Evolutionary conservation across 1,284 basidiomycete genomes (phyloP).

Genomic region (Boletellus dicymbophilus): DNA sequence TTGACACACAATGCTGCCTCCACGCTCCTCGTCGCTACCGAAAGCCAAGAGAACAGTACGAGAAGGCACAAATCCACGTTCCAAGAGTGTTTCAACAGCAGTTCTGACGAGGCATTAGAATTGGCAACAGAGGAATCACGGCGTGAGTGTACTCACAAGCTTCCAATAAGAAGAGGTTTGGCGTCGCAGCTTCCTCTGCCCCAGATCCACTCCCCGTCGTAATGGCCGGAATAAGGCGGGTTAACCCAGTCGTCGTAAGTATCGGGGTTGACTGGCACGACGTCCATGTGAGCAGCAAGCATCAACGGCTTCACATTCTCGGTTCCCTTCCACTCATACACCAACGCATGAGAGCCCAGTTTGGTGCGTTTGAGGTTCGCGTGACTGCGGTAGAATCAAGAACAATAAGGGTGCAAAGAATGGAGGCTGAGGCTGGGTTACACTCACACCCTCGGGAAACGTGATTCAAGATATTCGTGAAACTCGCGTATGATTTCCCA

Average conservation of each 20-base stretch:
- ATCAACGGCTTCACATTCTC: constrained; percentile 61
- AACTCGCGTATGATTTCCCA: constrained; percentile 45
- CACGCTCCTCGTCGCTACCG: constrained; percentile 74
- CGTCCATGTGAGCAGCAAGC: constrained; percentile 61
- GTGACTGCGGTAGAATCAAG: constrained; percentile 36
- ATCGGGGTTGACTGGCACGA: constrained; percentile 58
- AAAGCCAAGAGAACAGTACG: constrained; percentile 61
- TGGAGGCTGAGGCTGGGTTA: neutral
- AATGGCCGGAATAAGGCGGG: constrained; percentile 52
- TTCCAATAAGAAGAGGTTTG: constrained; percentile 60
- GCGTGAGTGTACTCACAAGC: constrained; percentile 45
- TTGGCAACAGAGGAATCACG: too few relatives aligned
- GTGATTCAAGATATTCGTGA: constrained; percentile 42
- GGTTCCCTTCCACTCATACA: constrained; percentile 64
- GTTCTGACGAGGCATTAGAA: constrained; percentile 39
- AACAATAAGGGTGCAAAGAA: neutral
- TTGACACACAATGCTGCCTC: constrained; percentile 45
- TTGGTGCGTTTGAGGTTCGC: constrained; percentile 47
- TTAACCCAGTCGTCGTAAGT: constrained; percentile 54
- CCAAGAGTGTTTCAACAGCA: constrained; percentile 55
- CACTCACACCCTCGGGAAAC: constrained; percentile 43
- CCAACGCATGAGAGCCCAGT: constrained; percentile 61
- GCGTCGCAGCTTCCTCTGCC: constrained; percentile 66
- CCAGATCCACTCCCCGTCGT: constrained; percentile 55
- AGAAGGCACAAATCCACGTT: constrained; percentile 50